Evolutionary conservation across 1,284 basidiomycete species (phyloP).

Genomic region (Apiotrichum veenhuisii): DNA sequence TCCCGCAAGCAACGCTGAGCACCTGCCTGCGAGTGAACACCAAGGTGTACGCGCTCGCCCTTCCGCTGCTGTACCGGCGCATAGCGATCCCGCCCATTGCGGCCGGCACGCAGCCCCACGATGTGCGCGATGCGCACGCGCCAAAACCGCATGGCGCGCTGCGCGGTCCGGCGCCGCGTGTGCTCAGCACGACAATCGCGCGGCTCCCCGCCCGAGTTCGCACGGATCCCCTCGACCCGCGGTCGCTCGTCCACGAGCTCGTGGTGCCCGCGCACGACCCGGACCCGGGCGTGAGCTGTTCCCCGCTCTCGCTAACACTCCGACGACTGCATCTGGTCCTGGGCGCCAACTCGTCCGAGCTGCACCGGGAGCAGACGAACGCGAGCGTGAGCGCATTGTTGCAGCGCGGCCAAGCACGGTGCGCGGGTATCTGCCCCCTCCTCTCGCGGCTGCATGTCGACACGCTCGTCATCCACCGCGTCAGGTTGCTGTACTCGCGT

Average conservation of each 20-base stretch:
- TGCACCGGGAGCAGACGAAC: neutral
- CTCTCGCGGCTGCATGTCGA: neutral
- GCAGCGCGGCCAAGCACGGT: neutral
- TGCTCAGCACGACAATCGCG: neutral
- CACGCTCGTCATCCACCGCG: slow-evolving; percentile 8
- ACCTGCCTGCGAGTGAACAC: neutral
- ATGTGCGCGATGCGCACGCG: neutral
- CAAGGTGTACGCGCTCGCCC: neutral
- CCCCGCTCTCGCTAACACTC: neutral
- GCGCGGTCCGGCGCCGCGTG: neutral
- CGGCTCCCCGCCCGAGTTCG: neutral
- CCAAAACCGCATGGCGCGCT: neutral
- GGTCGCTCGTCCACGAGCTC: neutral
- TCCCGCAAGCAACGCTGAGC: neutral
- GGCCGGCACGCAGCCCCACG: neutral
- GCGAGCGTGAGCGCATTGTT: neutral
- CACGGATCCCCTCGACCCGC: neutral
- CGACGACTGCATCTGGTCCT: slow-evolving; percentile 1
- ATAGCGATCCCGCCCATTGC: neutral
- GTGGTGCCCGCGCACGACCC: neutral
- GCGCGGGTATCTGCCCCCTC: slow-evolving; percentile 1
- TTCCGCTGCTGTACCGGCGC: slow-evolving; percentile 2
- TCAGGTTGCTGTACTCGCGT: slow-evolving; percentile 11
- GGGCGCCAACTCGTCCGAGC: neutral
- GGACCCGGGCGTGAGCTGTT: neutral